Conservation (phyloP, 1,139 yeast genomes). For the Magnusiomyces clavatus region DNA sequence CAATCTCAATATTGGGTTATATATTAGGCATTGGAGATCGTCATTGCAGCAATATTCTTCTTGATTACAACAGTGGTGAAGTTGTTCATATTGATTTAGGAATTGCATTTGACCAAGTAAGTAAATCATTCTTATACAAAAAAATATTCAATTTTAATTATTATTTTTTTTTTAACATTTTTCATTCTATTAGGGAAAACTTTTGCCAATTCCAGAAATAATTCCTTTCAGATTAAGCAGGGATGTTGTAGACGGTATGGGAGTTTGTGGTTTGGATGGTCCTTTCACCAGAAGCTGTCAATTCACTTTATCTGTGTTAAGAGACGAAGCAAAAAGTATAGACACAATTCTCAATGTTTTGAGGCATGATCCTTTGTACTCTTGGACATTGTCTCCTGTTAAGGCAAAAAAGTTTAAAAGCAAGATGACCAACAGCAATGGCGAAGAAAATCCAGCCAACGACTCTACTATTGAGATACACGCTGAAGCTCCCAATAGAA, state of each 20-base stretch:
- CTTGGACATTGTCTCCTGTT: conserved; percentile 48
- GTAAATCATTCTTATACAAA: neutral
- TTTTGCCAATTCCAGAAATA: conserved; percentile 79
- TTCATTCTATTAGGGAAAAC: conserved; percentile 81
- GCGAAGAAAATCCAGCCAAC: conserved; percentile 13
- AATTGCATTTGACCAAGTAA: conserved; percentile 69
- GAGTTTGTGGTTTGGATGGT: conserved; percentile 75
- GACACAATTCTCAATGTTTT: conserved; percentile 78
- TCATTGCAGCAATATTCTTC: conserved; percentile 79
- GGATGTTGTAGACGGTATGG: conserved; percentile 90
- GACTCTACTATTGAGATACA: neutral
- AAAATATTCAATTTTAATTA: neutral
- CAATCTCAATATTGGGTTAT: conserved; percentile 79
- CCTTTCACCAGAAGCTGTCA: conserved; percentile 66
- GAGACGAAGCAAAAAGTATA: conserved; percentile 61
- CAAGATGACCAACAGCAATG: conserved; percentile 17
- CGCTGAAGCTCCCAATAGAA: neutral
- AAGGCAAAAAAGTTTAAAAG: conserved; percentile 46
- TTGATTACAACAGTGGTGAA: conserved; percentile 77
- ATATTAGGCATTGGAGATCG: conserved; percentile 91
- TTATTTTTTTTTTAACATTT: neutral
- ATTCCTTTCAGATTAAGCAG: conserved; percentile 90
- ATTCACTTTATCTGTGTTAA: conserved; percentile 59
- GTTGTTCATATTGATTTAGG: conserved; percentile 96
- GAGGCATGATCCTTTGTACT: conserved; percentile 85